Base-by-base conservation (phyloP, 768 basidiomycete genomes). In the Hygrocybe coccinea region DNA sequence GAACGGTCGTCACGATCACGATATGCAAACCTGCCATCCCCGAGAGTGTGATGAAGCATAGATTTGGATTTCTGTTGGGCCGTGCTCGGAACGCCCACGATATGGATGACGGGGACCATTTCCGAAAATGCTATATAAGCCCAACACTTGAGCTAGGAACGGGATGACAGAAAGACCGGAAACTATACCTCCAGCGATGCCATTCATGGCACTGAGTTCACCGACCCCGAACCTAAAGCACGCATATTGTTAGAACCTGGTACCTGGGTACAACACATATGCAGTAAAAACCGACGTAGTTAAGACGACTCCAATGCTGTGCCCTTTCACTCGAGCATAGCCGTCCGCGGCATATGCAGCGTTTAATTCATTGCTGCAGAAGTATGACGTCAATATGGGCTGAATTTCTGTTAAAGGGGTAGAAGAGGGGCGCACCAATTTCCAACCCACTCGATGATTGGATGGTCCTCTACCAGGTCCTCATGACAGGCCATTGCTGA, bases 321-420 rank as follows among this genome's bases (percentile, higher is more conserved):
- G 73, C 49, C 85, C 82, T 60, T 92, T 95, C 51, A 94, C 84
- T 55, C 95, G 81, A 17, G 94, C 91, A 68, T 95, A 95, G 10
- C 94, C 94, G 64, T 95, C 93, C 0, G 91, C 91, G 14, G 94
- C 94, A 69, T 97, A 97, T 0, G 90, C 79, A 0, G 91, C 88
- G 60, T 94, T 91, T 46, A 94, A 76, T 65, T 93, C 88, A 57
- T 91, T 91, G 60, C 89, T 89, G 56, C 0, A 52, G n/a, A 15
- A 19, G 22, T 33, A 19, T 17, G 3, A 44, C 55, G n/a, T 55
- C 59, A 46, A 21, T 33, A 43, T 11, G 24, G 33, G n/a, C 9
- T 35, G 19, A 29, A 34, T 55, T 5, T 12, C 6, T 22, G 5
- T 5, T 19, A 22, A 46, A 15, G 5, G 34, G 25, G 7, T 12